A percentile compares a stretch with the other conserved stretches of the same genome.
Evolutionary conservation across 2,329 filamentous ascomycete genomes (phyloP).

Genomic region (Paecilomyces sp.): DNA sequence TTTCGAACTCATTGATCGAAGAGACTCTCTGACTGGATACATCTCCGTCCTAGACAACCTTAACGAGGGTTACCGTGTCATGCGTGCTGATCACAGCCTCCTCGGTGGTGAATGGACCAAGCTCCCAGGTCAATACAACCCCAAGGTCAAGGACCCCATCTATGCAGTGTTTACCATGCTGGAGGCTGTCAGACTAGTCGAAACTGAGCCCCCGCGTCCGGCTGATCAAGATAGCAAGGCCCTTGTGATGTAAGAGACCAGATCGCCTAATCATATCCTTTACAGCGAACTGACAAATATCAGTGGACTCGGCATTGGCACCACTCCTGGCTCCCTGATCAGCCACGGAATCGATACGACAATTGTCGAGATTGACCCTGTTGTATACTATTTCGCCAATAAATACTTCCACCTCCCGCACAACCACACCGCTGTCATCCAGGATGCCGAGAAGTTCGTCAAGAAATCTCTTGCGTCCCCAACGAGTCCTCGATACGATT

Average conservation of each 20-base stretch:
- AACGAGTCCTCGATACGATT: slow-evolving; percentile 59
- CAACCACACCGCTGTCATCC: slow-evolving; percentile 72
- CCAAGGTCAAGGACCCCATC: slow-evolving; percentile 69
- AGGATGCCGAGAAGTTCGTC: slow-evolving; percentile 71
- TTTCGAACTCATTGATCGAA: slow-evolving; percentile 71
- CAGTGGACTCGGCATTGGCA: slow-evolving; percentile 86
- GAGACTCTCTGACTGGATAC: slow-evolving; percentile 85
- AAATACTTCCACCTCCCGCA: slow-evolving; percentile 74
- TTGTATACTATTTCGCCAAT: slow-evolving; percentile 73
- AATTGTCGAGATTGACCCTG: slow-evolving; percentile 88
- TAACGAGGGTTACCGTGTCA: slow-evolving; percentile 63
- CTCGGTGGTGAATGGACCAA: slow-evolving; percentile 85
- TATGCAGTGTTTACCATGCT: slow-evolving; percentile 96
- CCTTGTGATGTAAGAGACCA: slow-evolving; percentile 65
- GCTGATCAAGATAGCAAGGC: slow-evolving; percentile 66
- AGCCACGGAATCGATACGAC: slow-evolving; percentile 86
- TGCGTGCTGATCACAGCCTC: slow-evolving; percentile 91
- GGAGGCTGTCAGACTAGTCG: slow-evolving; percentile 77
- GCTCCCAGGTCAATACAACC: slow-evolving; percentile 41
- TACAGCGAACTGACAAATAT: slow-evolving; percentile 9
- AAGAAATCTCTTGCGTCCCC: slow-evolving; percentile 40
- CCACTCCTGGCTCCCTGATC: slow-evolving; percentile 78
- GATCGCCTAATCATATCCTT: background rate
- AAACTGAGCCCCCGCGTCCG: slow-evolving; percentile 40
- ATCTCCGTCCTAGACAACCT: slow-evolving; percentile 79